Base-by-base conservation (phyloP, 768 basidiomycete species). In the Termitomyces sp. region DNA sequence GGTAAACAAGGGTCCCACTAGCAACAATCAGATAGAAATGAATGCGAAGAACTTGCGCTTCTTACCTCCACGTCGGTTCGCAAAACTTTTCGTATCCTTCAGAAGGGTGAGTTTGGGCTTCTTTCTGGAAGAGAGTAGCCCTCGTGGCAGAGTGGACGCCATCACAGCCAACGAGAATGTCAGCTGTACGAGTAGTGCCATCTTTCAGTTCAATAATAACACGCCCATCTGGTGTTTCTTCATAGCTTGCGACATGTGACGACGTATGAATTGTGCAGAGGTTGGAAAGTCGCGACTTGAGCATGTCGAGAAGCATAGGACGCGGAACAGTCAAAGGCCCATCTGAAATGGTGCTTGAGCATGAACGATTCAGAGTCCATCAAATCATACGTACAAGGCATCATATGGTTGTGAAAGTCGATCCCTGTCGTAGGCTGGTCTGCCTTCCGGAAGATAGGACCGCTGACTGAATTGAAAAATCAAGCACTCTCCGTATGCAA, bases 91-190 rank as follows among this genome's bases (percentile, higher is more conserved):
- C 55, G 13, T 57, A 60, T 1, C 50, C 49, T 37, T 45, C 6
- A 12, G 49, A 45, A 52, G 55, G 44, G 11, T 45, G 4, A 24
- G 18, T 13, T 22, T 11, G 18, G 7, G 49, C 59, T 13, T 57
- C 4, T 4, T 60, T 47, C 24, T 24, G 6, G 34, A 68, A 70
- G 47, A 72, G 47, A 0, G 61, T 57, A 7, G 55, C 66, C 20
- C 71, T 59, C 1, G 64, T 63, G 3, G 59, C 48, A 16, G 71
- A 72, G 59, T 70, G 68, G n/a, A 79, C 62, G 1, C 78, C 78
- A 60, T 79, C 78, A 18, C 75, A 75, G 6, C 76, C 78, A 49
- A 79, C 55, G 2, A 80, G 68, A 13, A 80, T 56, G 39, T 80
- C 73, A 0, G 77, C 61, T 1, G 62, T 66, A 16, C 66, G 58